Percentiles rank a stretch among this genome's conserved stretches.
Conservation (phyloP, 192 early-diverging fungal species). For the Coemansia erecta region DNA sequence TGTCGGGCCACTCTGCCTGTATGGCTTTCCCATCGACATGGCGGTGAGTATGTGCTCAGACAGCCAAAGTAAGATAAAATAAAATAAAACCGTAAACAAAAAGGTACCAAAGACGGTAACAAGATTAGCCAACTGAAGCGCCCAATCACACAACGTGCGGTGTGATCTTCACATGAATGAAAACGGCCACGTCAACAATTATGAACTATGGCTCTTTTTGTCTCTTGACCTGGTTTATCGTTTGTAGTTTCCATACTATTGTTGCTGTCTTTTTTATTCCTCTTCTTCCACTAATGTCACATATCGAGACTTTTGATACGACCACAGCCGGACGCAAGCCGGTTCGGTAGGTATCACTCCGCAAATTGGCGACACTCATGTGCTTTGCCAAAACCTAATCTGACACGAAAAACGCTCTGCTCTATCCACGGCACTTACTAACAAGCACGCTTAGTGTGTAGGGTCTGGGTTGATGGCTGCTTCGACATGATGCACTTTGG, state of each 20-base stretch:
- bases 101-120: neutral
- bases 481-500: conserved; percentile 98
- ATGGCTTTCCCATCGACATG: neutral
- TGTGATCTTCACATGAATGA: too few relatives aligned
- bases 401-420: neutral
- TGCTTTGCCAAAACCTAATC: neutral
- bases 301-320: neutral
- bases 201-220: too few relatives aligned
- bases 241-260: too few relatives aligned
- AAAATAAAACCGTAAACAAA: neutral
- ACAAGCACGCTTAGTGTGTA: conserved; percentile 11
- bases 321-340: conserved; percentile 39
- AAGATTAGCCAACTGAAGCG: neutral
- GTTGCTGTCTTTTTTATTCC: too few relatives aligned
- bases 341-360: conserved; percentile 33
- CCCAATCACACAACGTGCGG: too few relatives aligned
- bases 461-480: conserved; percentile 90
- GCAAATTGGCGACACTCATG: neutral
- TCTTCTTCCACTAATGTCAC: too few relatives aligned
- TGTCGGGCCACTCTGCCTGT: neutral
- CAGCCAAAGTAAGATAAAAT: neutral
- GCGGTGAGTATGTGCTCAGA: neutral
- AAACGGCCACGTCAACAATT: too few relatives aligned
- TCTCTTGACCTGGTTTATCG: too few relatives aligned
- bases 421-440: neutral